Evolutionary conservation across 2,329 filamentous ascomycete genomes (phyloP), one percentile per base, ranked within the genome.

Genomic region (Truncatella angustata): DNA sequence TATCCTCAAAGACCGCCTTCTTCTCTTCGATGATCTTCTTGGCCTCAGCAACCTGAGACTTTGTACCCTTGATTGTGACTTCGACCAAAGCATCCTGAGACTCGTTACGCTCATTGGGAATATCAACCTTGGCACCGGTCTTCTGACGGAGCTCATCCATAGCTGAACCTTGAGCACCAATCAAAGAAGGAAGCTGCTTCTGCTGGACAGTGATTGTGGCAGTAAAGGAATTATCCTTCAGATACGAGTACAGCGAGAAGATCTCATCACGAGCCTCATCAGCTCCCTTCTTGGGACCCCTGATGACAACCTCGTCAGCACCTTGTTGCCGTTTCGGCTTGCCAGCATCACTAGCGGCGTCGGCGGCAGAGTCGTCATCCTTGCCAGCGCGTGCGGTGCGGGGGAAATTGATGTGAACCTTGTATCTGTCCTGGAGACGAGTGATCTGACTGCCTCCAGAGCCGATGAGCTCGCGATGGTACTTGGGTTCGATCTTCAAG

Each of bases 321-420:
- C 82, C 86, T 70, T 97, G 93, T 62, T 89, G 82, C 51, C 83
- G 81, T 57, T 84, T 81, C 44, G 79, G 76, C 67, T 84, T 85
- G 56, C 82, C 84, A 53, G 76, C 75, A 54, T 93, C 88, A 57
- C 86, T 88, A 24, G 79, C 78, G 34, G 81, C 85, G 60, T 93
- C 91, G 12, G 78, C 81, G 56, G 81, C 81, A 12, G 85, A 82
- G 53, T 85, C 81, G 52, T 95, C 91, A 54, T 94, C 89, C 54
- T 81, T 78, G 49, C 69, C 73, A 45, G 79, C 76, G 66, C 91
- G 90, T 36, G 75, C 74, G 5, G 78, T 78, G 50, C 80, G 80
- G 10, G 94, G 94, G 78, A 99, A 99, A 74, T 97, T 93, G 62
- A 99, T 94, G 57, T 92, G 86, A 37, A 99, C 94, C 66, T 88